Conservation (phyloP, 2,329 filamentous ascomycete genomes). For the Aspergillus ochraceoroseus region DNA sequence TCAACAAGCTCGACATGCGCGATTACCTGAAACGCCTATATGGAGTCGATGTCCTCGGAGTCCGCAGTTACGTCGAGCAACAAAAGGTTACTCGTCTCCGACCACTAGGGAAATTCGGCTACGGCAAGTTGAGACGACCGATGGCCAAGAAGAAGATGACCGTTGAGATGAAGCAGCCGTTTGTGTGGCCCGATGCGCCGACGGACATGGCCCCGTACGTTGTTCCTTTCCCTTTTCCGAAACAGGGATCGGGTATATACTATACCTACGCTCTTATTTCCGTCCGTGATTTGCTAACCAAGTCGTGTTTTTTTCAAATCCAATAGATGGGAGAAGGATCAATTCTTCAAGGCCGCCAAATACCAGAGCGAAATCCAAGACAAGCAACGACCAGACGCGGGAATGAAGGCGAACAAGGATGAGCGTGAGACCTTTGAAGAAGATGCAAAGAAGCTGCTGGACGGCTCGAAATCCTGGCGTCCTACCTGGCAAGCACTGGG, state of each 20-base stretch:
- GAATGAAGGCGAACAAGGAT: conserved; percentile 34
- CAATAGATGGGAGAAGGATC: conserved; percentile 59
- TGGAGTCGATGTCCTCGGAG: conserved; percentile 63
- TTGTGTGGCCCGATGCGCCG: conserved; percentile 76
- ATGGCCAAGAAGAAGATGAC: conserved; percentile 85
- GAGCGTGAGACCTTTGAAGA: conserved; percentile 49
- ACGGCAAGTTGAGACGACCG: conserved; percentile 63
- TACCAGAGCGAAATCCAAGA: conserved; percentile 43
- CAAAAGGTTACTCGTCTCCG: conserved; percentile 53
- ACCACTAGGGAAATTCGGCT: conserved; percentile 37
- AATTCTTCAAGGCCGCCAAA: conserved; percentile 52
- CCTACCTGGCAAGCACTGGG: conserved; percentile 46
- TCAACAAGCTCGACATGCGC: conserved; percentile 94
- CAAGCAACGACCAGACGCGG: conserved; percentile 32
- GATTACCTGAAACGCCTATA: conserved; percentile 92
- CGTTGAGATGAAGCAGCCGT: conserved; percentile 79
- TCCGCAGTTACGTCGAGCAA: conserved; percentile 76
- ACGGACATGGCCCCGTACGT: conserved; percentile 56
- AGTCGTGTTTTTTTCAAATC: too few species aligned
- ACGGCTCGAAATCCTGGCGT: conserved; percentile 59
- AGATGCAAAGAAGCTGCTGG: conserved; percentile 60
- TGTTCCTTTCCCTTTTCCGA: conserved; percentile 5
- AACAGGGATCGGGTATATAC: not conserved
- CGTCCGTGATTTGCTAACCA: too few species aligned
- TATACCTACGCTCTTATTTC: conserved; percentile 7